Base-by-base conservation (phyloP, 441 rosid genomes). In the Populus hybrid region DNA sequence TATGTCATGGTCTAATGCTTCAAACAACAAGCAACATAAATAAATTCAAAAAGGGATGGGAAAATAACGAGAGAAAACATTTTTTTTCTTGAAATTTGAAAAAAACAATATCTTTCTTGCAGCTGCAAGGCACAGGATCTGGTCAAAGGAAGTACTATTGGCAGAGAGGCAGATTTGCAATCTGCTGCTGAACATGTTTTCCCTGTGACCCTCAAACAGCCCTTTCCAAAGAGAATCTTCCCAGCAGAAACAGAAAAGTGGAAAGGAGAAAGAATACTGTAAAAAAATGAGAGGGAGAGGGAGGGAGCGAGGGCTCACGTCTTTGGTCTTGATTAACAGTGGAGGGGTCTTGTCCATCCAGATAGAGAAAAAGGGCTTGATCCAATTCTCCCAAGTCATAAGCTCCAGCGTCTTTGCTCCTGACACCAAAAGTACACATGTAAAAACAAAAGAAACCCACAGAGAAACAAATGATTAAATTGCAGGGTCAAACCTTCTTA, bases 301-400 rank as follows among this genome's bases (percentile, higher is more conserved):
- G n/a, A 34, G 11, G 28, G 42, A 32, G 7, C 12, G 71, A 30
- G 9, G 57, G 66, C 89, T 84, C 82, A 92, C 98, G 93, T 80
- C 89, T 89, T 85, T 91, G 95, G 67, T 93, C 91, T 86, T 88
- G 94, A 69, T 87, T 93, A 66, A 77, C 77, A 76, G 84, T 74
- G 59, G 94, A 82, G 73, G 92, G 80, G 76, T 91, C 91, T 80
- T 94, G 93, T 81, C 95, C 98, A 82, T 94, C 97, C 50, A 96
- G 89, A 88, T 96, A 94, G 63, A 92, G 94, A 77, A 94, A 90
- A 79, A 94, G 96, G 21, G 98, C 93, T 89, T 91, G 97, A 89
- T 96, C 99, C 75, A 96, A 83, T 81, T 96, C 99, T 70, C 94
- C 98, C 84, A 96, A 73, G 82, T 91, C 97, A 84, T 91, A 92